phyloP scores from a whole-genome alignment of 1,284 basidiomycete genomes.

The Trametes versicolor region DNA sequence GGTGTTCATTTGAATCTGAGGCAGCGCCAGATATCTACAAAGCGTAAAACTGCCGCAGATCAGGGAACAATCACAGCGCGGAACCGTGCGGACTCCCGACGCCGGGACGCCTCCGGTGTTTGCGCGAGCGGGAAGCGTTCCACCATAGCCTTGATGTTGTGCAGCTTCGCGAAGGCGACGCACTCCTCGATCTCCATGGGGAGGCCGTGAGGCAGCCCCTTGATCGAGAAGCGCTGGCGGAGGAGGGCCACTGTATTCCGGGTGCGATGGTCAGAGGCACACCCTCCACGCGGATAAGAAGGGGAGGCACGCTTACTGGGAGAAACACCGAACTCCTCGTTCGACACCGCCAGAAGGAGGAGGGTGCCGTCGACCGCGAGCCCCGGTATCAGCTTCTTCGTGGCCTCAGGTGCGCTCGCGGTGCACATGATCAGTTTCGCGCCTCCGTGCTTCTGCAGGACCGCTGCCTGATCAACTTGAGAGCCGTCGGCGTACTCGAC shows the following conservation, averaged over 20 bases:
- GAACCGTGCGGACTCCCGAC: conserved; percentile 46
- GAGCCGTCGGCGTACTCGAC: conserved; percentile 38
- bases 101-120: conserved; percentile 47
- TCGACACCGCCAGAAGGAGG: conserved; percentile 34
- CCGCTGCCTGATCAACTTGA: conserved; percentile 38
- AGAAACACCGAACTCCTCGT: conserved; percentile 18
- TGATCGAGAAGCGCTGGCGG: conserved; percentile 44
- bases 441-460: conserved; percentile 49
- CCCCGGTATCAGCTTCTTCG: conserved; percentile 43
- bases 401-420: conserved; percentile 45
- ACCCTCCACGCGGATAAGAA: no score
- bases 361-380: conserved; percentile 47
- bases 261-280: background rate
- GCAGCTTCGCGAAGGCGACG: conserved; percentile 41
- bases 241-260: conserved; percentile 40
- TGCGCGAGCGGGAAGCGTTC: conserved; percentile 48
- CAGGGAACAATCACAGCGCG: conserved; percentile 41
- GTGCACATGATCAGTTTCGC: conserved; percentile 48
- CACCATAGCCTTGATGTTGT: conserved; percentile 45
- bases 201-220: conserved; percentile 47
- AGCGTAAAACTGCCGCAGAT: background rate
- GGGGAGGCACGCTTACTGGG: conserved; percentile 5
- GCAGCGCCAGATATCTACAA: background rate
- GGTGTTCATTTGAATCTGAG: background rate
- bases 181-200: conserved; percentile 45